Evolutionary conservation across 1,139 yeast species (phyloP), one percentile per base, ranked within the genome.

Genomic region (Hanseniaspora uvarum): DNA sequence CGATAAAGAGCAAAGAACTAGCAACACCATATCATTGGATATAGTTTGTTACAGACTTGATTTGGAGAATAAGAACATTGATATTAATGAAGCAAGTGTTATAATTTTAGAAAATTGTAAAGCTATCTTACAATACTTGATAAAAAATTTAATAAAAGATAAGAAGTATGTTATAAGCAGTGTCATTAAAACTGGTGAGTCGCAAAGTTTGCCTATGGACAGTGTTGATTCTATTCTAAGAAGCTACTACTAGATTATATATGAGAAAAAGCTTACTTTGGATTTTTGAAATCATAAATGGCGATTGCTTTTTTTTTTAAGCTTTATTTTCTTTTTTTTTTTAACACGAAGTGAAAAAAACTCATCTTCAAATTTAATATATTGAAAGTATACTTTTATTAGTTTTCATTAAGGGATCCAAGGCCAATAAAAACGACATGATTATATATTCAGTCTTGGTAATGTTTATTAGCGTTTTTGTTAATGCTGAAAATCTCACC

Each of bases 101-200:
- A 71, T 78, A 26, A 61, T 84, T 43, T 58, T 77, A 3, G 70
- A 70, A 24, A 84, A 83, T 61, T 71, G 81, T n/a, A 72, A 77
- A 56, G 78, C 76, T 54, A 77, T 81, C 1, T 58, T 83, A 24
- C 63, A 65, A 19, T 83, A 76, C 62, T 67, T 84, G 44, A 69
- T 73, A 1, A 75, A 75, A 43, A 71, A 69, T 7, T 71, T 74
- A 55, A 70, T 69, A 59, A 70, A 64, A 57, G 84, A 85, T 0
- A 74, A 78, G 44, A 86, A 86, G 1, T 87, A 87, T 0, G 62
- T 78, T 14, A 66, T 37, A 5, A 78, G 79, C 40, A 67, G 80
- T 19, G 77, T 78, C 61, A 70, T 83, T 24, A 82, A 82, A 65
- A 80, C 86, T 0, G 73, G 76, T 54, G 81, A 79, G 45, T 81